Evolutionary conservation across 768 basidiomycete species (phyloP).

Genomic region (Russula emetica): DNA sequence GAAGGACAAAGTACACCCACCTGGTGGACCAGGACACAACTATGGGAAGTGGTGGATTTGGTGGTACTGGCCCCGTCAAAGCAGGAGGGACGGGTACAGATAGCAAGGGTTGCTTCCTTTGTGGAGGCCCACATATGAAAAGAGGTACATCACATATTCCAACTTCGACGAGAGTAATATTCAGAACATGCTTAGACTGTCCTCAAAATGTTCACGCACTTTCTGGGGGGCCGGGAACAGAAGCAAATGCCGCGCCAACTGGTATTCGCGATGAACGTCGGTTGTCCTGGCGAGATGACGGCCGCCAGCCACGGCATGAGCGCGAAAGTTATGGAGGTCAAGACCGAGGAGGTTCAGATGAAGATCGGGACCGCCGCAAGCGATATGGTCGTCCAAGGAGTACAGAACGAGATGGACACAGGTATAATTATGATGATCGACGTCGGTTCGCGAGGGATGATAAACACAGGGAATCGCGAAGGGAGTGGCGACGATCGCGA

Average conservation of each 20-base stretch:
- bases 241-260: conserved; percentile 33
- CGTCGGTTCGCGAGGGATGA: conserved; percentile 3
- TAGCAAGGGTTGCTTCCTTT: conserved; percentile 79
- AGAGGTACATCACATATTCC: conserved; percentile 51
- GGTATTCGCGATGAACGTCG: conserved; percentile 29
- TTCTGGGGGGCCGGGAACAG: conserved; percentile 33
- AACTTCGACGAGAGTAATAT: not conserved
- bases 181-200: conserved; percentile 32
- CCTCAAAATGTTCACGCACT: conserved; percentile 35
- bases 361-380: conserved; percentile 4
- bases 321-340: conserved; percentile 4
- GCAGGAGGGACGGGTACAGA: conserved; percentile 53
- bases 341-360: conserved; percentile 4
- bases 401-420: conserved; percentile 25
- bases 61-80: conserved; percentile 51
- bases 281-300: conserved; percentile 29
- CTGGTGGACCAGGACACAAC: conserved; percentile 93
- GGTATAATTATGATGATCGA: conserved; percentile 19
- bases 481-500: conserved; percentile 32
- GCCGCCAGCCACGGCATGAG: conserved; percentile 17
- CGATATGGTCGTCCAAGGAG: conserved; percentile 13
- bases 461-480: conserved; percentile 13
- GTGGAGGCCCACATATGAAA: conserved; percentile 91
- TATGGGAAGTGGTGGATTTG: conserved; percentile 55
- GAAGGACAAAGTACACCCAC: conserved; percentile 95